Percentiles rank a stretch among this genome's conserved stretches.
These are phyloP conservation scores for Xylariaceae sp. DNA, from an alignment of 2,329 filamentous ascomycete species.

Conservation along the genomic window DNA sequence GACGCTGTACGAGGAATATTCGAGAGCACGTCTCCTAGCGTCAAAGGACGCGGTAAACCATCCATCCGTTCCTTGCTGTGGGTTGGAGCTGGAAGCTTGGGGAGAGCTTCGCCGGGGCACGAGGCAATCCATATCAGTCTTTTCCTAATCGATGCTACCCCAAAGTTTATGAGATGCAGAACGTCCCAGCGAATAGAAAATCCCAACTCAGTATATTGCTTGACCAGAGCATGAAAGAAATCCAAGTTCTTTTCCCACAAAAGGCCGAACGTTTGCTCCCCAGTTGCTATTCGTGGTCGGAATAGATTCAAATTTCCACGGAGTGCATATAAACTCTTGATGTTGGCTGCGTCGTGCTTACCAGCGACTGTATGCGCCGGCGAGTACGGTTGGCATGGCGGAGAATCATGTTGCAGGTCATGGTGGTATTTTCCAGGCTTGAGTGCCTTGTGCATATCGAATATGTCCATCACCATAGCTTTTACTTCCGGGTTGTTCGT, in stretches of 20 bases:
- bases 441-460: slow-evolving; percentile 47
- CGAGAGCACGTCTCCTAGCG: slow-evolving; percentile 38
- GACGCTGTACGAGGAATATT: slow-evolving; percentile 22
- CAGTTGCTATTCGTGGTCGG: slow-evolving; percentile 63
- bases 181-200: slow-evolving; percentile 69
- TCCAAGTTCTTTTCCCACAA: slow-evolving; percentile 43
- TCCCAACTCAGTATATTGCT: slow-evolving; percentile 57
- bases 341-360: slow-evolving; percentile 61
- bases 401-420: slow-evolving; percentile 69
- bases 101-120: slow-evolving; percentile 65
- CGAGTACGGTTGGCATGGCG: slow-evolving; percentile 72
- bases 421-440: slow-evolving; percentile 45
- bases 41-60: slow-evolving; percentile 36
- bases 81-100: slow-evolving; percentile 59
- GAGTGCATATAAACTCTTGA: slow-evolving; percentile 49
- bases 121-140: slow-evolving; percentile 54
- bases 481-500: slow-evolving; percentile 51
- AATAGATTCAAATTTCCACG: slow-evolving; percentile 49
- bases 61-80: slow-evolving; percentile 36
- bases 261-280: slow-evolving; percentile 74
- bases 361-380: slow-evolving; percentile 59
- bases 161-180: slow-evolving; percentile 47
- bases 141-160: slow-evolving; percentile 43
- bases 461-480: slow-evolving; percentile 44
- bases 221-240: slow-evolving; percentile 56